Conservation (phyloP, 1,139 yeast genomes). For the Yamadazyma pseudoaaseri region DNA sequence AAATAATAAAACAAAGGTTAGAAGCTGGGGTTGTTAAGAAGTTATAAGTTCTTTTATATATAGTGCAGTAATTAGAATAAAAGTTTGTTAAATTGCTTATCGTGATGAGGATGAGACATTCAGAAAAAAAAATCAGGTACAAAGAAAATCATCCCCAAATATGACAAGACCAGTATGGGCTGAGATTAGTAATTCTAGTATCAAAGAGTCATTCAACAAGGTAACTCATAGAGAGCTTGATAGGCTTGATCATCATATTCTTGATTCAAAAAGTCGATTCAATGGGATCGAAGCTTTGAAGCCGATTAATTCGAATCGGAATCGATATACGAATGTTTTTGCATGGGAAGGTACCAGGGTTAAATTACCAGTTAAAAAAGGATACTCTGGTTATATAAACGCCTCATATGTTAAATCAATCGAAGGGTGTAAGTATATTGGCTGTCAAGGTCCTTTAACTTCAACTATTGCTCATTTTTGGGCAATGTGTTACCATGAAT, state of each 20-base stretch:
- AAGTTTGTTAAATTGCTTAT: no score
- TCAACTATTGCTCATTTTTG: constrained; percentile 71
- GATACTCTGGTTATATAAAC: constrained; percentile 30
- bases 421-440: constrained; percentile 26
- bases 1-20: constrained; percentile 29
- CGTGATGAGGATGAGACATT: constrained; percentile 2
- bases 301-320: constrained; percentile 19
- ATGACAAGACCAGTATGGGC: constrained; percentile 12
- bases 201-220: constrained; percentile 8
- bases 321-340: constrained; percentile 42
- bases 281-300: constrained; percentile 5
- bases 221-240: constrained; percentile 10
- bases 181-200: constrained; percentile 2
- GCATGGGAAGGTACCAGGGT: constrained; percentile 44
- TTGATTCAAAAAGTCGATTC: constrained; percentile 4
- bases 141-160: background rate
- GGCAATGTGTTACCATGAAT: constrained; percentile 71
- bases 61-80: no score
- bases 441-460: constrained; percentile 61
- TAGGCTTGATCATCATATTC: constrained; percentile 2
- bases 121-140: background rate
- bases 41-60: background rate
- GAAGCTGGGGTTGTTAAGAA: constrained; percentile 20
- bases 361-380: constrained; percentile 21
- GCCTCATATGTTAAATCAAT: constrained; percentile 35